Conservation (phyloP, 768 basidiomycete species). For the Dacryopinax primogenitus region DNA sequence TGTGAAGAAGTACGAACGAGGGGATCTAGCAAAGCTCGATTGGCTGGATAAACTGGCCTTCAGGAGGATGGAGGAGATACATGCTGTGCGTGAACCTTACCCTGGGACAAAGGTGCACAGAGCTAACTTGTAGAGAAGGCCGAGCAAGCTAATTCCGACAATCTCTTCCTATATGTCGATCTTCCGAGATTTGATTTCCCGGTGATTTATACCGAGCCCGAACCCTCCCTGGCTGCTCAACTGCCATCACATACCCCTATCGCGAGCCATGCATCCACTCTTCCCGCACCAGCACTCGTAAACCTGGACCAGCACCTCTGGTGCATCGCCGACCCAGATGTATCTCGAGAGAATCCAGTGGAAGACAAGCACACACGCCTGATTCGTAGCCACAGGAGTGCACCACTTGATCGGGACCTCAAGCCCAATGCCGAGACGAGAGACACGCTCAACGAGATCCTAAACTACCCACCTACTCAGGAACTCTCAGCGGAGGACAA, state of each 20-base stretch:
- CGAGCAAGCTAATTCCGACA: conserved; percentile 82
- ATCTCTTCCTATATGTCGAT: conserved; percentile 93
- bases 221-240: conserved; percentile 9
- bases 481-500: conserved; percentile 81
- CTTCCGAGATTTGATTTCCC: conserved; percentile 95
- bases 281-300: conserved; percentile 32
- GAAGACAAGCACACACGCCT: conserved; percentile 93
- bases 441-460: conserved; percentile 84
- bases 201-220: conserved; percentile 85
- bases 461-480: conserved; percentile 83
- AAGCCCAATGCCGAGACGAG: conserved; percentile 94
- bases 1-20: conserved; percentile 92
- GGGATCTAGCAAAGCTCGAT: conserved; percentile 84
- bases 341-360: conserved; percentile 84
- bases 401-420: conserved; percentile 86
- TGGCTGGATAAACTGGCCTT: conserved; percentile 93
- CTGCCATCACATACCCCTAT: conserved; percentile 32
- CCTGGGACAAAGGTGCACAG: not conserved
- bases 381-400: conserved; percentile 87
- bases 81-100: conserved; percentile 47
- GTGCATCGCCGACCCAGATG: conserved; percentile 83
- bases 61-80: conserved; percentile 87
- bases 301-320: conserved; percentile 62
- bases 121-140: conserved; percentile 36
- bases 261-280: conserved; percentile 20